A percentile compares a stretch with the other conserved stretches of the same genome.
Conservation (phyloP, 306 rosid genomes). For the Cicer bijugum region DNA sequence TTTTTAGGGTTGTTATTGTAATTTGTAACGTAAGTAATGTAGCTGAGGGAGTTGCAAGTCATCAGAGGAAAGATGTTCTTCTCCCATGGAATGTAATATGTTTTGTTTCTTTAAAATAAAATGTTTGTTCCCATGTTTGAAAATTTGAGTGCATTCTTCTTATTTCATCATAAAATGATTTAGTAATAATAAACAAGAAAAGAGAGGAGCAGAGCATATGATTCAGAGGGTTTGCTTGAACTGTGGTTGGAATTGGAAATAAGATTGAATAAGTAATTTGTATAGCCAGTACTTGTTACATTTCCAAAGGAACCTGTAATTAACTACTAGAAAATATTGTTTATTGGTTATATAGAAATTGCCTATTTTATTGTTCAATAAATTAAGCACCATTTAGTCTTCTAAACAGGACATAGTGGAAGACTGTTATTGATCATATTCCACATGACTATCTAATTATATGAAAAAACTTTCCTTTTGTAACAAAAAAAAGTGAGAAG, state of each 20-base stretch:
- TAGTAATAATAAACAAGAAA: neutral
- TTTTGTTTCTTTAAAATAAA: constrained; percentile 25
- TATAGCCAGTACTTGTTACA: neutral
- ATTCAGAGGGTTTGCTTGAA: neutral
- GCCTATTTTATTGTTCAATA: too few species aligned
- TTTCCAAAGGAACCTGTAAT: neutral
- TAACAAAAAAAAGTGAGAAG: too few species aligned
- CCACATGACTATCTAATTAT: too few species aligned
- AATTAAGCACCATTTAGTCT: too few species aligned
- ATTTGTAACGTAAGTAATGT: constrained; percentile 27
- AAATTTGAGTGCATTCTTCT: neutral
- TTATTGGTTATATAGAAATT: neutral
- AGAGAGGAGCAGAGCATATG: neutral
- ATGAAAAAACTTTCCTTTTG: too few species aligned
- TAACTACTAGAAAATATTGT: neutral
- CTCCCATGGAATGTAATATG: neutral
- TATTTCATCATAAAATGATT: neutral
- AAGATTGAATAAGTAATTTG: neutral
- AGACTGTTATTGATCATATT: too few species aligned
- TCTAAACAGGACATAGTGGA: too few species aligned
- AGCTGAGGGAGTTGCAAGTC: constrained; percentile 35
- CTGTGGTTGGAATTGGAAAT: neutral
- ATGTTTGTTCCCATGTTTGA: constrained; percentile 30
- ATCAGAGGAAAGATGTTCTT: neutral
- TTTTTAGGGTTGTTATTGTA: neutral